A percentile compares a stretch with the other conserved stretches of the same genome.
phyloP scores from a whole-genome alignment of 2,329 filamentous ascomycete species.

The Cordyceps pruinosa region DNA sequence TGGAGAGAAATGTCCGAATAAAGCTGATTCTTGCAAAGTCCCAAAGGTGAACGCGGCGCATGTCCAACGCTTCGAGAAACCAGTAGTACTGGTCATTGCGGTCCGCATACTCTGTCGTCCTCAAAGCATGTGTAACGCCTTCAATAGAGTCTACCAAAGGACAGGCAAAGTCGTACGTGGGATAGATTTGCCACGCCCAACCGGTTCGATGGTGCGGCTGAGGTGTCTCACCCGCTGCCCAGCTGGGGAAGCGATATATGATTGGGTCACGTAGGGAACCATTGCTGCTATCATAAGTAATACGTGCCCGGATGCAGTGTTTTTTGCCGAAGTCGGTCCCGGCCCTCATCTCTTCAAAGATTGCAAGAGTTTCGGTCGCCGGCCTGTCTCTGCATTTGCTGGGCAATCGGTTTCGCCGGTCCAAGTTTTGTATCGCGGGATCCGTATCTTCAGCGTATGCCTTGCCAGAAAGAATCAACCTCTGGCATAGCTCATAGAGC shows the following conservation, averaged over 20 bases:
- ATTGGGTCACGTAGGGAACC: constrained; percentile 94
- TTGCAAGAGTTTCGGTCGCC: constrained; percentile 75
- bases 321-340: constrained; percentile 69
- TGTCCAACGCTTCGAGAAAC: constrained; percentile 67
- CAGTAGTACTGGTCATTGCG: constrained; percentile 81
- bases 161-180: constrained; percentile 81
- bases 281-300: constrained; percentile 86
- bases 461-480: constrained; percentile 76
- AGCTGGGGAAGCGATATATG: constrained; percentile 74
- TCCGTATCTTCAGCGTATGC: constrained; percentile 94
- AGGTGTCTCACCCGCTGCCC: constrained; percentile 60
- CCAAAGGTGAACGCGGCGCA: constrained; percentile 76
- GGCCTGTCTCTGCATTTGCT: constrained; percentile 69
- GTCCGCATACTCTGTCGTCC: constrained; percentile 82
- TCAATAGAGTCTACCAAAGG: constrained; percentile 74
- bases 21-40: constrained; percentile 83
- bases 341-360: constrained; percentile 90
- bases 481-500: constrained; percentile 75
- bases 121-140: constrained; percentile 75
- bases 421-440: constrained; percentile 77
- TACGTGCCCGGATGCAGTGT: constrained; percentile 93
- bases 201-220: constrained; percentile 70
- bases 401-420: constrained; percentile 77
- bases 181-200: constrained; percentile 64
- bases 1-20: constrained; percentile 72